These are phyloP conservation scores for Tuber brumale DNA, from an alignment of 495 filamentous ascomycete species.

Conservation along the genomic window DNA sequence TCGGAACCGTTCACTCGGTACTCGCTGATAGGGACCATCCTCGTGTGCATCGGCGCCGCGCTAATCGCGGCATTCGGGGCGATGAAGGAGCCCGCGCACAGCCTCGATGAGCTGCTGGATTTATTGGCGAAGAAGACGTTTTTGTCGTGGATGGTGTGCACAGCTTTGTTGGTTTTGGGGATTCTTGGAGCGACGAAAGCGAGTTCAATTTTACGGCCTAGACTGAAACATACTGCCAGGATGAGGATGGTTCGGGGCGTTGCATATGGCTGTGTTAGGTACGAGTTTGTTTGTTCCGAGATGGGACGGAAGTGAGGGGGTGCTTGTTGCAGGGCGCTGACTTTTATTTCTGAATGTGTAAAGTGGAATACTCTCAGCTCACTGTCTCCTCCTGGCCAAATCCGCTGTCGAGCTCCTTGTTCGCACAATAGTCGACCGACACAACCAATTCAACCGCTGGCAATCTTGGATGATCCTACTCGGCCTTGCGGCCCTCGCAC, in stretches of 20 bases:
- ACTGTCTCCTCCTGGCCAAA: conserved; percentile 88
- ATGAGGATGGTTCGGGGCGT: conserved; percentile 66
- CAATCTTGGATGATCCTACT: conserved; percentile 93
- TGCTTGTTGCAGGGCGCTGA: background rate
- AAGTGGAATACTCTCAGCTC: conserved; percentile 88
- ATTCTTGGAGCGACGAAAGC: conserved; percentile 59
- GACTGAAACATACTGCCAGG: conserved; percentile 20
- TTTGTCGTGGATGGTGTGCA: conserved; percentile 82
- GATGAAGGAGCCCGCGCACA: conserved; percentile 91
- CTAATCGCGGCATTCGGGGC: conserved; percentile 92
- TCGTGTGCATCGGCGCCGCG: conserved; percentile 79
- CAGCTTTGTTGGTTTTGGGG: conserved; percentile 60
- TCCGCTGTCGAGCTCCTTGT: conserved; percentile 96
- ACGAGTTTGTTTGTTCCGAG: background rate
- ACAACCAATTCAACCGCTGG: conserved; percentile 95
- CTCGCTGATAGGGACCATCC: conserved; percentile 77
- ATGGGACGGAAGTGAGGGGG: conserved; percentile 6
- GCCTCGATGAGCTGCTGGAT: conserved; percentile 67
- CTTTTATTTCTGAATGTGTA: background rate
- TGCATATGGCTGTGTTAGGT: conserved; percentile 72
- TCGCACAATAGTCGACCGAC: conserved; percentile 74
- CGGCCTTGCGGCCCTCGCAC: conserved; percentile 70
- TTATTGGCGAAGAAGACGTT: conserved; percentile 70
- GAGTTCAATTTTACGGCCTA: conserved; percentile 25
- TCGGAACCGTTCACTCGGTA: conserved; percentile 89